A percentile compares a stretch with the other conserved stretches of the same genome.
Evolutionary conservation across 78 protist genomes (phyloP).

Genomic region (Protostelium mycophagum): DNA sequence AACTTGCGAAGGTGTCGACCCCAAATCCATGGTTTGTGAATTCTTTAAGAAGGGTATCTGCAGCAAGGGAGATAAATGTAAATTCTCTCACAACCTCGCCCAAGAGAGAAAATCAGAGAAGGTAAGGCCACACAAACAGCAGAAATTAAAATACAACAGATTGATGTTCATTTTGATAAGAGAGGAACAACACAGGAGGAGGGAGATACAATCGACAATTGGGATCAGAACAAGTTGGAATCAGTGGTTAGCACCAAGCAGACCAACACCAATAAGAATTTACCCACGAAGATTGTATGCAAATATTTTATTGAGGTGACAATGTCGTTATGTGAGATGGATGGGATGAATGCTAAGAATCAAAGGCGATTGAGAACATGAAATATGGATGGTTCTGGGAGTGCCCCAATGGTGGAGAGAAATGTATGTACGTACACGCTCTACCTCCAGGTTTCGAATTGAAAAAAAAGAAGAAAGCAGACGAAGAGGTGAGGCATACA

Average conservation of each 20-base stretch:
- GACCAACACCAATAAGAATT: conserved; percentile 21
- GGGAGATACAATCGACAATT: conserved; percentile 67
- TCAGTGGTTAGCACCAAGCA: conserved; percentile 60
- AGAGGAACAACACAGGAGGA: background rate
- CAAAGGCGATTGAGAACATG: conserved; percentile 65
- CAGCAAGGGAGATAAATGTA: conserved; percentile 75
- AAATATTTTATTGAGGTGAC: conserved; percentile 74
- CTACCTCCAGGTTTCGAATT: conserved; percentile 84
- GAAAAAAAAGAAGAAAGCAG: conserved; percentile 35
- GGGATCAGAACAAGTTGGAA: conserved; percentile 74
- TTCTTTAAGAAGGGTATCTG: conserved; percentile 74
- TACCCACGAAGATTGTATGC: conserved; percentile 60
- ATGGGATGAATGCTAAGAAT: background rate
- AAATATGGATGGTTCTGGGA: conserved; percentile 90
- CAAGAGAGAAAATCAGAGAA: conserved; percentile 44
- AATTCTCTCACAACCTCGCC: conserved; percentile 70
- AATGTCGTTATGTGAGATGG: too few relatives aligned
- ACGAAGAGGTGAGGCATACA: conserved; percentile 40
- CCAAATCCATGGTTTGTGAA: conserved; percentile 77
- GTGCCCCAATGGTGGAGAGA: conserved; percentile 78
- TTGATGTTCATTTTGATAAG: conserved; percentile 43
- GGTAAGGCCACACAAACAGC: conserved; percentile 26
- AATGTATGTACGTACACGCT: conserved; percentile 77
- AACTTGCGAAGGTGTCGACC: too few relatives aligned
- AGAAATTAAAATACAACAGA: background rate